A percentile compares a stretch with the other conserved stretches of the same genome.
phyloP scores from a whole-genome alignment of 2,329 filamentous ascomycete species.

The Zelopaecilomyces penicillatus region DNA sequence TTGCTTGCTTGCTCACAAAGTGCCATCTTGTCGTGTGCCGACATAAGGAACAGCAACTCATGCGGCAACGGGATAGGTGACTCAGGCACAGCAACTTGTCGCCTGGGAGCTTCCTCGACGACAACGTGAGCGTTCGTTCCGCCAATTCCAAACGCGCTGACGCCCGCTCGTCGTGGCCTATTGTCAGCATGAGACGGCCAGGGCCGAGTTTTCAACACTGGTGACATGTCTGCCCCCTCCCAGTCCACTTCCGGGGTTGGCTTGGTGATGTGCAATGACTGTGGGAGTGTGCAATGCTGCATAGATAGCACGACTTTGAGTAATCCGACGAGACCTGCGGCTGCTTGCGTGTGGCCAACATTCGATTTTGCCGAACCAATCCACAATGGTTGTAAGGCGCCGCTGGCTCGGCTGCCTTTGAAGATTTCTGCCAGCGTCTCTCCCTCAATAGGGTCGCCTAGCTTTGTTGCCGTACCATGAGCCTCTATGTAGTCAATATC shows the following conservation, averaged over 20 bases:
- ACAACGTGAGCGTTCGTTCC: constrained; percentile 40
- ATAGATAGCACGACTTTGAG: constrained; percentile 41
- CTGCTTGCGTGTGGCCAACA: constrained; percentile 54
- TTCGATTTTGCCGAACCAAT: constrained; percentile 58
- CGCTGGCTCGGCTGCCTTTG: constrained; percentile 12
- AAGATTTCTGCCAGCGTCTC: constrained; percentile 56
- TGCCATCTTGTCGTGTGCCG: constrained; percentile 6
- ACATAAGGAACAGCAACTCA: background rate
- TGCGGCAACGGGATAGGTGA: background rate
- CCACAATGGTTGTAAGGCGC: background rate
- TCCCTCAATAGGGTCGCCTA: constrained; percentile 76
- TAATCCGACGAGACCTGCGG: constrained; percentile 49
- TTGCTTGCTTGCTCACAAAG: constrained; percentile 9
- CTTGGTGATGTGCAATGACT: constrained; percentile 15
- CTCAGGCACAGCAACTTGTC: background rate
- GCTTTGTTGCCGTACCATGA: constrained; percentile 82
- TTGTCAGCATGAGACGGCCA: constrained; percentile 7
- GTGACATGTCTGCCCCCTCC: constrained; percentile 8
- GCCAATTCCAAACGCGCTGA: constrained; percentile 43
- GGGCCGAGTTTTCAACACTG: constrained; percentile 2
- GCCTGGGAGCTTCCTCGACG: background rate
- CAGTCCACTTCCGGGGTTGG: constrained; percentile 10
- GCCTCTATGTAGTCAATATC: constrained; percentile 66
- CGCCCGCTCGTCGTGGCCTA: constrained; percentile 30
- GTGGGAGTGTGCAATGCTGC: constrained; percentile 27